phyloP scores from a whole-genome alignment of 768 basidiomycete species.

The Mycena leptocephala region DNA sequence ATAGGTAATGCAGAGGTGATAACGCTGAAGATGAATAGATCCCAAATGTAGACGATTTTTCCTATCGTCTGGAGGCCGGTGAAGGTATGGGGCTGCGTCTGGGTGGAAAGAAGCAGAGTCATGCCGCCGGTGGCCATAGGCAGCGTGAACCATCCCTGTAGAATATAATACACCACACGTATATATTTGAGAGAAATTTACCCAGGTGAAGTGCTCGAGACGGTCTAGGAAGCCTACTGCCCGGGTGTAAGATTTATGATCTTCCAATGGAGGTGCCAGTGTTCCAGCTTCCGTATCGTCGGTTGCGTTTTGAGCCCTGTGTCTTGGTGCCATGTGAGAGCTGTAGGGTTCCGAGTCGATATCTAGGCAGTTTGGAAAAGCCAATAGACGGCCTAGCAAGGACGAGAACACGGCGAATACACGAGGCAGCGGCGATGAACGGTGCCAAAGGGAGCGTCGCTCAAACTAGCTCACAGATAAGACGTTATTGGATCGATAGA shows the following conservation, averaged over 20 bases:
- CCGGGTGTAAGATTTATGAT: background rate
- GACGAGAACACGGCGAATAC: background rate
- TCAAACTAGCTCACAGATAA: no score
- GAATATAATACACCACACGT: background rate
- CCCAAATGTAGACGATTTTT: constrained; percentile 4
- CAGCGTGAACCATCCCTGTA: constrained; percentile 9
- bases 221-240: background rate
- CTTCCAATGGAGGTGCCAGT: background rate
- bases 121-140: constrained; percentile 11
- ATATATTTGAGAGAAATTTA: background rate
- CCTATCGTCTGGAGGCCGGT: constrained; percentile 5
- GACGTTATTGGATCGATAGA: no score
- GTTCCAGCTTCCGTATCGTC: background rate
- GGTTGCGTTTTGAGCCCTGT: background rate
- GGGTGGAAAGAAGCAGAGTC: background rate
- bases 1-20: constrained; percentile 2
- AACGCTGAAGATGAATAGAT: background rate
- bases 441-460: no score
- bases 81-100: background rate
- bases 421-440: no score
- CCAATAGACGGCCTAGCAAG: background rate
- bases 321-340: background rate
- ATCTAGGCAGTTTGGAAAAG: background rate
- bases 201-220: constrained; percentile 11
- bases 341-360: background rate